A percentile compares a stretch with the other conserved stretches of the same genome.
Evolutionary conservation across 1,284 basidiomycete genomes (phyloP).

Genomic region (Melampsora abietis-canadensis): DNA sequence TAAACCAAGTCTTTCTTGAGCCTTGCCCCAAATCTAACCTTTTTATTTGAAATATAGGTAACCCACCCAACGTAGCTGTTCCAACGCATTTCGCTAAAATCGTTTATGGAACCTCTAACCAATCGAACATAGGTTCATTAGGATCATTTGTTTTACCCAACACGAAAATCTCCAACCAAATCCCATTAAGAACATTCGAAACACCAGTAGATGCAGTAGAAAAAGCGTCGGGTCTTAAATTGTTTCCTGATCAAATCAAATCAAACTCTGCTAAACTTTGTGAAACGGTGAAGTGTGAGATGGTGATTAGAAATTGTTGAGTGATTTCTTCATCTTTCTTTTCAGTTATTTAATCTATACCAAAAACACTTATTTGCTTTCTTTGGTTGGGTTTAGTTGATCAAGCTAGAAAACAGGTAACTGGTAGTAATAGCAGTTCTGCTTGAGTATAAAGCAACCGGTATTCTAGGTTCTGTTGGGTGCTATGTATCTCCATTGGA

Average conservation of each 20-base stretch:
- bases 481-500: too few relatives aligned
- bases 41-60: constrained; percentile 63
- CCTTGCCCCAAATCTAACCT: not conserved
- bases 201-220: constrained; percentile 79
- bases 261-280: constrained; percentile 79
- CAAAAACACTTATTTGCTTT: not conserved
- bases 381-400: not conserved
- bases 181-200: constrained; percentile 70
- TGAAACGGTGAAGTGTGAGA: constrained; percentile 37
- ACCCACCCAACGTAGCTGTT: constrained; percentile 81
- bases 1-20: not conserved
- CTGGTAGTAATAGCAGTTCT: too few relatives aligned
- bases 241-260: constrained; percentile 85
- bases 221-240: constrained; percentile 77
- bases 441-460: too few relatives aligned
- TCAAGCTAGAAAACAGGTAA: constrained; percentile 3
- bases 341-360: too few relatives aligned
- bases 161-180: constrained; percentile 76
- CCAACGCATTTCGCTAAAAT: constrained; percentile 99
- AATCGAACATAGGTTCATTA: constrained; percentile 61
- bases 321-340: constrained; percentile 1
- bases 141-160: constrained; percentile 96
- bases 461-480: too few relatives aligned
- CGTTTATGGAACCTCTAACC: constrained; percentile 62
- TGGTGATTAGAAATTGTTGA: constrained; percentile 22